These are phyloP conservation scores for Xylariomycetidae sp. DNA, from an alignment of 2,329 filamentous ascomycete genomes.

Conservation along the genomic window DNA sequence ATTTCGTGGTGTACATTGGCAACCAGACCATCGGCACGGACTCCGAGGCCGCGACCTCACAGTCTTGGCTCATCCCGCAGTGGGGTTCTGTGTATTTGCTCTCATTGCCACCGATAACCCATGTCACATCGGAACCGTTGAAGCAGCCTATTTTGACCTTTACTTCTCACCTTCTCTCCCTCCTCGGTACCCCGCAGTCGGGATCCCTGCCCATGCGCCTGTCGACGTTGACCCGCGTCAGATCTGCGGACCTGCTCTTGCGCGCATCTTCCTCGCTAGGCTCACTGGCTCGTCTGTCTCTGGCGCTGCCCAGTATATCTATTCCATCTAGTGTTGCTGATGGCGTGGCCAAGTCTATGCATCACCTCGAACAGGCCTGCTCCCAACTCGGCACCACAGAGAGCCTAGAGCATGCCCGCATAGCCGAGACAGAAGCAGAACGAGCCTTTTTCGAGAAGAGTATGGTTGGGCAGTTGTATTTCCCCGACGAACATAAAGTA, in stretches of 20 bases:
- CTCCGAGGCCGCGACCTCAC: constrained; percentile 42
- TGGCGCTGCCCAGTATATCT: constrained; percentile 80
- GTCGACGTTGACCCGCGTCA: constrained; percentile 77
- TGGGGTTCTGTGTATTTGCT: constrained; percentile 75
- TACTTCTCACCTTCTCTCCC: constrained; percentile 79
- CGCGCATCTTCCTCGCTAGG: constrained; percentile 90
- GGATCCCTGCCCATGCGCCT: constrained; percentile 82
- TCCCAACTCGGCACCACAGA: constrained; percentile 57
- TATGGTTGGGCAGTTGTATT: constrained; percentile 98
- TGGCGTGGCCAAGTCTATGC: constrained; percentile 73
- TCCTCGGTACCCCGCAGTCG: constrained; percentile 76
- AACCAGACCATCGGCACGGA: constrained; percentile 60
- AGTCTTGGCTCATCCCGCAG: constrained; percentile 87
- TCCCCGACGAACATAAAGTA: constrained; percentile 96
- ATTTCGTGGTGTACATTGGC: constrained; percentile 89
- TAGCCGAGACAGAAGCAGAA: constrained; percentile 85
- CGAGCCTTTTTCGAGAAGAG: constrained; percentile 96
- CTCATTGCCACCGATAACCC: constrained; percentile 34
- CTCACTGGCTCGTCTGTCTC: constrained; percentile 79
- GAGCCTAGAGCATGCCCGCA: constrained; percentile 72
- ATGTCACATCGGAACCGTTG: constrained; percentile 60
- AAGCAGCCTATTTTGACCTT: constrained; percentile 82
- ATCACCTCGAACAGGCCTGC: constrained; percentile 72
- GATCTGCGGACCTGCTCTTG: constrained; percentile 76
- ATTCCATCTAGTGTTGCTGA: constrained; percentile 84